Percentiles rank a stretch among this genome's conserved stretches.
Conservation (phyloP, 2,329 filamentous ascomycete species). For the Botrytis deweyae region DNA sequence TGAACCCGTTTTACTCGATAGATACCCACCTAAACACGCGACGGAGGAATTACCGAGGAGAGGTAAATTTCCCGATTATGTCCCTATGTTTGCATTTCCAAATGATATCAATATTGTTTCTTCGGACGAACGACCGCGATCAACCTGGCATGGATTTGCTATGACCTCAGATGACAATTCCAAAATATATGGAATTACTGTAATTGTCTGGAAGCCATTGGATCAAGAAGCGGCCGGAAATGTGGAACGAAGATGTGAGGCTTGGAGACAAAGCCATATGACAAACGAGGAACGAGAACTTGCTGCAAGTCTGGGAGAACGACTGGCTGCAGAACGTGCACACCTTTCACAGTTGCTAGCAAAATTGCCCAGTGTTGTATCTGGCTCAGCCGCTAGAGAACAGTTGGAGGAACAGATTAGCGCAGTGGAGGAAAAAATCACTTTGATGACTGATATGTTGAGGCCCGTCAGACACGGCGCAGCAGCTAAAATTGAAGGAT, state of each 20-base stretch:
- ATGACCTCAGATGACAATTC: slow-evolving; percentile 95
- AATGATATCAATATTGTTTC: slow-evolving; percentile 25
- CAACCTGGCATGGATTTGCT: slow-evolving; percentile 98
- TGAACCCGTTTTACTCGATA: slow-evolving; percentile 91
- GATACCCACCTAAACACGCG: slow-evolving; percentile 83
- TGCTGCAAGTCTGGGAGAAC: slow-evolving; percentile 85
- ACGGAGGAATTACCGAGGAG: slow-evolving; percentile 76
- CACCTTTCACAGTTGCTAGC: slow-evolving; percentile 86
- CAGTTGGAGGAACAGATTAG: slow-evolving; percentile 91
- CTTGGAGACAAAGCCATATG: slow-evolving; percentile 84
- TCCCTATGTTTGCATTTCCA: slow-evolving; percentile 52
- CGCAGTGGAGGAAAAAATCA: slow-evolving; percentile 93
- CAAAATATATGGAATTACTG: slow-evolving; percentile 86
- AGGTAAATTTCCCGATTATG: slow-evolving; percentile 91
- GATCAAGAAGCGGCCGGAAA: slow-evolving; percentile 79
- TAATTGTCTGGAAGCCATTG: slow-evolving; percentile 90
- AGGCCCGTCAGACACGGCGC: slow-evolving; percentile 90
- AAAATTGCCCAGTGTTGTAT: slow-evolving; percentile 74
- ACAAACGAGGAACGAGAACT: slow-evolving; percentile 87
- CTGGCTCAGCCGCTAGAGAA: slow-evolving; percentile 79
- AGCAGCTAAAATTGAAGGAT: slow-evolving; percentile 92
- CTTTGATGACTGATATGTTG: slow-evolving; percentile 92
- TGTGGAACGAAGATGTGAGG: slow-evolving; percentile 77
- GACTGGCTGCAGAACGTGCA: slow-evolving; percentile 82
- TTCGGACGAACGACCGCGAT: slow-evolving; percentile 62